Conservation (phyloP, 257 asterid species). For the Osmanthus fragrans region DNA sequence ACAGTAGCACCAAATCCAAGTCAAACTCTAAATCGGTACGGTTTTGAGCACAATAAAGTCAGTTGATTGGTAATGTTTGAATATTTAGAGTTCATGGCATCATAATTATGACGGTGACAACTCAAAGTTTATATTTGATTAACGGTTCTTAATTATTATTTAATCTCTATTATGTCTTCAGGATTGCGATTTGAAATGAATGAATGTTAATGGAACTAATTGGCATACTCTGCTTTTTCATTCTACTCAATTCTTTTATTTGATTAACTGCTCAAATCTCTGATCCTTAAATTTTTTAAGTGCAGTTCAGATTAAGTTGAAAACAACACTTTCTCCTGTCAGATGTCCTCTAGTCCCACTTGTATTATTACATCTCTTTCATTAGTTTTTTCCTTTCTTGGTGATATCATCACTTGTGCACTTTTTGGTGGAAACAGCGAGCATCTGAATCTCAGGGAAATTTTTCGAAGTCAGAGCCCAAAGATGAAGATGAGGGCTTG, state of each 20-base stretch:
- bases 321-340: background rate
- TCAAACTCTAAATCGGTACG: conserved; percentile 59
- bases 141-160: background rate
- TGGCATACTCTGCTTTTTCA: background rate
- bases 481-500: conserved; percentile 53
- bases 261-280: background rate
- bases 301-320: background rate
- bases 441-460: conserved; percentile 40
- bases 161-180: background rate
- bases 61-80: background rate
- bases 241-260: background rate
- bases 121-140: background rate
- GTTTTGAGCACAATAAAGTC: background rate
- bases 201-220: background rate
- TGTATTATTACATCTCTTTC: background rate
- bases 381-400: background rate
- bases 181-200: background rate
- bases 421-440: conserved; percentile 33
- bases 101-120: background rate
- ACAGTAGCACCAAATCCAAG: conserved; percentile 54
- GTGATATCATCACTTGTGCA: background rate
- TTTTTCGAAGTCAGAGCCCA: conserved; percentile 37
- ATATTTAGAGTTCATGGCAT: background rate
- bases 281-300: background rate
- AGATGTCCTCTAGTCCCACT: background rate